phyloP scores from a whole-genome alignment of 2,329 filamentous ascomycete genomes.

The Phyllosticta ampelicida region DNA sequence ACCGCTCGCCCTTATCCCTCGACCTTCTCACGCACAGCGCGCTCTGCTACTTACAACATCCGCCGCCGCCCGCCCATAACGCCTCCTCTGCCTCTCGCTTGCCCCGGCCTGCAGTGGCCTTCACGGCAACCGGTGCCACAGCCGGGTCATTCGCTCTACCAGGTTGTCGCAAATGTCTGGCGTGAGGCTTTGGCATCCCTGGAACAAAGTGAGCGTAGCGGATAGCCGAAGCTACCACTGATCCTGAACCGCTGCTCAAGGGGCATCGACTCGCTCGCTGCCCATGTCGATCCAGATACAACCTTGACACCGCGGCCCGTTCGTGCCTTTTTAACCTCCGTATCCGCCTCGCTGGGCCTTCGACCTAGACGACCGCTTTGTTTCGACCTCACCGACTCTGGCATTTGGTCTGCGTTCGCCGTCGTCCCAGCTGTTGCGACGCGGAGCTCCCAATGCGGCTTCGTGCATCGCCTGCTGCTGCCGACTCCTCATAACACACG shows the following conservation, averaged over 20 bases:
- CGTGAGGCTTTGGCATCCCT: slow-evolving; percentile 20
- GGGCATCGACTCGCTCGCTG: slow-evolving; percentile 16
- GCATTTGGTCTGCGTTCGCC: not conserved
- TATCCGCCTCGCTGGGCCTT: slow-evolving; percentile 23
- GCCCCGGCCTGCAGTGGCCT: slow-evolving; percentile 7
- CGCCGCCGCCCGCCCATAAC: not conserved
- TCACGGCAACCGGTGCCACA: slow-evolving; percentile 7
- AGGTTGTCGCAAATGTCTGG: slow-evolving; percentile 15
- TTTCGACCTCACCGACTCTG: slow-evolving; percentile 10
- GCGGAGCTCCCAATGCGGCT: slow-evolving; percentile 28
- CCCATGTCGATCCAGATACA: slow-evolving; percentile 30
- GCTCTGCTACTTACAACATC: not conserved
- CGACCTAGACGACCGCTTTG: slow-evolving; percentile 1
- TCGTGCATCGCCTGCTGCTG: slow-evolving; percentile 29
- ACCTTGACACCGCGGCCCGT: slow-evolving; percentile 13
- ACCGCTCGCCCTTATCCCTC: slow-evolving; percentile 22
- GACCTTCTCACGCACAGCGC: not conserved
- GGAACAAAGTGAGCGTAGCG: slow-evolving; percentile 4
- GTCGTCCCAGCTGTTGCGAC: slow-evolving; percentile 4
- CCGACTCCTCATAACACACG: slow-evolving; percentile 33
- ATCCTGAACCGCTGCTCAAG: slow-evolving; percentile 8
- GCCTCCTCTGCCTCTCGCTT: not conserved
- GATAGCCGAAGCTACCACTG: slow-evolving; percentile 1
- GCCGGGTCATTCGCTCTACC: slow-evolving; percentile 8
- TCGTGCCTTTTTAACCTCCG: slow-evolving; percentile 24